Evolutionary conservation across 768 basidiomycete genomes (phyloP).

Genomic region (Russula vinacea): DNA sequence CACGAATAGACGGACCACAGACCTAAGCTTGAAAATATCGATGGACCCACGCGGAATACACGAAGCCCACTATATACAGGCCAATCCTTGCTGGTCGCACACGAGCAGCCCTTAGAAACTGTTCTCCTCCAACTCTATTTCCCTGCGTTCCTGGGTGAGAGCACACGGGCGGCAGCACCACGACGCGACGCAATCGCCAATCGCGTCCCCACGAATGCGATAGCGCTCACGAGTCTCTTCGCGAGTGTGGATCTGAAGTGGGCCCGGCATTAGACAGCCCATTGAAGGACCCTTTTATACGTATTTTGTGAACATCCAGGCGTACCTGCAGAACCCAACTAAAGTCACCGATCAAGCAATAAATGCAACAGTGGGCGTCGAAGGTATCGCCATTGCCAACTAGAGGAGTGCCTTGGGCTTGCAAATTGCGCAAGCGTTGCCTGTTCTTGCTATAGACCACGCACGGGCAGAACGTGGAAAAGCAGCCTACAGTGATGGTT

Average conservation of each 20-base stretch:
- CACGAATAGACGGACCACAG: too few relatives aligned
- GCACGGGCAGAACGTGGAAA: conserved; percentile 44
- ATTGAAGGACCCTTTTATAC: too few relatives aligned
- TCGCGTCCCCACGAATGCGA: background rate
- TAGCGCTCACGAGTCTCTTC: background rate
- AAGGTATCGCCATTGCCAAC: background rate
- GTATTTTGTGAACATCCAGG: too few relatives aligned
- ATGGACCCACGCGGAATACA: too few relatives aligned
- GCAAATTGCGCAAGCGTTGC: conserved; percentile 42
- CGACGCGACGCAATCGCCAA: background rate
- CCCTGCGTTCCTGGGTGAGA: conserved; percentile 8
- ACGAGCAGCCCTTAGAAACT: background rate
- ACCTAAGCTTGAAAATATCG: too few relatives aligned
- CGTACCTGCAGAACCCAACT: conserved; percentile 6
- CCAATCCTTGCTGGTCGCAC: too few relatives aligned
- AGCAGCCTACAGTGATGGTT: conserved; percentile 33
- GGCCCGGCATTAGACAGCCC: too few relatives aligned
- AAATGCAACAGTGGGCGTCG: background rate
- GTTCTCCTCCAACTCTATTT: conserved; percentile 14
- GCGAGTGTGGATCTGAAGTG: background rate
- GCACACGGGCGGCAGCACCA: background rate
- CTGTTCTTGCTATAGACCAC: conserved; percentile 42
- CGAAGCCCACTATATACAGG: too few relatives aligned
- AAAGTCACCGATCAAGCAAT: background rate
- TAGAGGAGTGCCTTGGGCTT: conserved; percentile 39